Base-by-base conservation (phyloP, 1,284 basidiomycete genomes). In the Kalmanozyma brasiliensis region DNA sequence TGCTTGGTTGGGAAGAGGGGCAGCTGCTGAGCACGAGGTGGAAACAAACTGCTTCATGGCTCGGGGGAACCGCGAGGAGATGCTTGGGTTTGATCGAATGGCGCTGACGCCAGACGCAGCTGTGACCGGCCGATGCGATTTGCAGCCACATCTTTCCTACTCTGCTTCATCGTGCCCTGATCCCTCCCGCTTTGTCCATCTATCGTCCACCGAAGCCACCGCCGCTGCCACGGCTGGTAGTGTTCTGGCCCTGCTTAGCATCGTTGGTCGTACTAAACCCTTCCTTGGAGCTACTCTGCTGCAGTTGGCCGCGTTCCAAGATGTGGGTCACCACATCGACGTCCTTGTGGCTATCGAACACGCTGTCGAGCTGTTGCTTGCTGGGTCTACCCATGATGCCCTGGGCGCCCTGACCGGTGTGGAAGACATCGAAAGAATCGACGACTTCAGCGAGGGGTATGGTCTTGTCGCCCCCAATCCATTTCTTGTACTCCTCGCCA, bases 391-490 rank as follows among this genome's bases (percentile, higher is more conserved):
- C 74, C 52, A 83, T 68, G 59, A 83, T 70, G n/a, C 83, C 83
- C 64, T 84, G 83, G 16, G 77, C 70, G 24, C 82, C 83, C 43
- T 81, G 79, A 38, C 77, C 82, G 9, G 82, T 76, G 73, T 79
- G 76, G 77, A 83, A 83, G 58, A 83, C 70, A 44, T 83, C 78
- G 66, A 84, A 84, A 14, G 73, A 52, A 43, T 83, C 82, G 38
- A 84, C 82, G 10, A 84, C 80, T 29, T 82, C 79, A 17, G 79
- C 76, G 33, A 84, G 77, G 6, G 83, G 82, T 57, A 83, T 83
- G 22, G 82, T 80, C 62, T 71, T 62, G 73, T 81, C 82, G 48
- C 83, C 83, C 29, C 63, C 77, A 52, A 72, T 75, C 81, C 81
- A 84, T 60, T 81, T 80, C 49, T 81, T 68, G 67, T 78, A 81